A percentile compares a stretch with the other conserved stretches of the same genome.
Evolutionary conservation across 1,284 basidiomycete genomes (phyloP).

Genomic region (Malassezia slooffiae): DNA sequence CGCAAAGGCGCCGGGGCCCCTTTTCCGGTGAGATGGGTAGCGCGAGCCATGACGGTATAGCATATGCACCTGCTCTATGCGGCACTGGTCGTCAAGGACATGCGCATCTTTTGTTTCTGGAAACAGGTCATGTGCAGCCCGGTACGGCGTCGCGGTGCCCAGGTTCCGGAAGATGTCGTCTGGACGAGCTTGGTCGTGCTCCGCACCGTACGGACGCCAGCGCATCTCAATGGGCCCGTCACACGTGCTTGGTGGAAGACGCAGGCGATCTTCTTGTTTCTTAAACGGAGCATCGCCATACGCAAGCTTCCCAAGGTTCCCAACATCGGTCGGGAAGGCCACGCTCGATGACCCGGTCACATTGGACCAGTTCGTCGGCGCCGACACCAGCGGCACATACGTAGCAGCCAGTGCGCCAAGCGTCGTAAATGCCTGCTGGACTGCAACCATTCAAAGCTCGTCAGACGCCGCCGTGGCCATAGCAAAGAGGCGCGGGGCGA

Average conservation of each 20-base stretch:
- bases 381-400: too few relatives aligned
- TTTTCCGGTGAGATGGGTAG: constrained; percentile 18
- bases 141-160: constrained; percentile 5
- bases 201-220: constrained; percentile 15
- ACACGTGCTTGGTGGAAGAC: not conserved
- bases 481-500: too few relatives aligned
- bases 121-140: too few relatives aligned
- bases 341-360: constrained; percentile 3
- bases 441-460: too few relatives aligned
- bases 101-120: not conserved
- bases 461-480: too few relatives aligned
- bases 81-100: constrained; percentile 11
- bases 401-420: too few relatives aligned
- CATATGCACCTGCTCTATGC: constrained; percentile 28
- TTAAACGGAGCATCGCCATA: constrained; percentile 27
- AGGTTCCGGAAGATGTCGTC: constrained; percentile 23
- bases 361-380: constrained; percentile 6
- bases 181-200: constrained; percentile 5
- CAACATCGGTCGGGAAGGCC: constrained; percentile 33
- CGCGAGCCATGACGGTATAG: constrained; percentile 36
- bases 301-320: constrained; percentile 20
- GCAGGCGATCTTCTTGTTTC: constrained; percentile 18
- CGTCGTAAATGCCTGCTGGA: too few relatives aligned
- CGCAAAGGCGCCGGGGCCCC: too few relatives aligned
- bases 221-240: constrained; percentile 17